These are phyloP conservation scores for Erodium moschatum DNA, from an alignment of 441 rosid genomes.

Conservation along the genomic window DNA sequence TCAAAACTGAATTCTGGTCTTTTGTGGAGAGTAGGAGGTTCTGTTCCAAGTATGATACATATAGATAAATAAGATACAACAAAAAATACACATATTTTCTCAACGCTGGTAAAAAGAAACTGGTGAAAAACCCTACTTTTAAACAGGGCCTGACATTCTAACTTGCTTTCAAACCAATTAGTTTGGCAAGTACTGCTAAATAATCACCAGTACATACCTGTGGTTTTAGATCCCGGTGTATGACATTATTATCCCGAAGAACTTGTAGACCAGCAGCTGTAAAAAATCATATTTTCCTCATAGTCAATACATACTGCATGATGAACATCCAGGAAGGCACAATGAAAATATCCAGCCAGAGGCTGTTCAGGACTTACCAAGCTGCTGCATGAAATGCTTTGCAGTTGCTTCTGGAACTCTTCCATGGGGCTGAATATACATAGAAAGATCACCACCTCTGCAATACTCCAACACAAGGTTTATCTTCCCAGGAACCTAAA, in stretches of 20 bases:
- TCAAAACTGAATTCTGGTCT: conserved; percentile 52
- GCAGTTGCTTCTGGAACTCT: conserved; percentile 66
- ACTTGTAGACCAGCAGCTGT: conserved; percentile 78
- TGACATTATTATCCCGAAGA: conserved; percentile 86
- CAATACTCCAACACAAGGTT: conserved; percentile 82
- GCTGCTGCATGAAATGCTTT: conserved; percentile 89
- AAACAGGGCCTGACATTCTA: neutral
- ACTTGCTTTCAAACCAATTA: too few species aligned
- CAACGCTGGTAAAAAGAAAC: conserved; percentile 6
- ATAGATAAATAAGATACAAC: conserved; percentile 21
- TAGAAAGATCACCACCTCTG: conserved; percentile 85
- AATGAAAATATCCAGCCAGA: neutral
- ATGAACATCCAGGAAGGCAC: conserved; percentile 7
- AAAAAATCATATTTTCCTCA: conserved; percentile 15
- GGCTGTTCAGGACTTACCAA: conserved; percentile 33
- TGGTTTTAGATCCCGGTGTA: conserved; percentile 94
- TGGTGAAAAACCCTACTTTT: neutral
- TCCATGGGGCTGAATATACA: conserved; percentile 70
- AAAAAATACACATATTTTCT: conserved; percentile 8
- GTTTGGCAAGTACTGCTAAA: neutral
- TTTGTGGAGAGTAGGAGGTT: conserved; percentile 81
- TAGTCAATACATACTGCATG: conserved; percentile 15
- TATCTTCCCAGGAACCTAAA: conserved; percentile 71
- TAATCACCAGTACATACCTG: conserved; percentile 41
- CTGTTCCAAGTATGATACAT: conserved; percentile 41